phyloP scores from a whole-genome alignment of 768 basidiomycete genomes.

The Lyophyllum atratum region DNA sequence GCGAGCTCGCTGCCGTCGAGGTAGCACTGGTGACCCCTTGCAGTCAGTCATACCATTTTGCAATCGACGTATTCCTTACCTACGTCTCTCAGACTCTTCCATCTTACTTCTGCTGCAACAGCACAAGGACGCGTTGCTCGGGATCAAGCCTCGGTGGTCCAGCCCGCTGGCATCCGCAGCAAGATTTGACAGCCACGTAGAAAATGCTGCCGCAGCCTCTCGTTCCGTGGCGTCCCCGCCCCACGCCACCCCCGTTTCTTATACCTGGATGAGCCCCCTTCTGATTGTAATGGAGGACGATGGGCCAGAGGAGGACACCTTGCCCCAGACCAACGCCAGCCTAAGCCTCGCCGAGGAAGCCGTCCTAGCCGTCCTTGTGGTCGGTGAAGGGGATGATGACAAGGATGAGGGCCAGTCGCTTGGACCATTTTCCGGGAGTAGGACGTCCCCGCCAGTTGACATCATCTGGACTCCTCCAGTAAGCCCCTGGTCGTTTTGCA shows the following conservation, averaged over 20 bases:
- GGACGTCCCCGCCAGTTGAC: not conserved
- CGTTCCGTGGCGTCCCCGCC: not conserved
- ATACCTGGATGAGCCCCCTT: not conserved
- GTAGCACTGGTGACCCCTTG: not conserved
- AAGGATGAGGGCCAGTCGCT: not conserved
- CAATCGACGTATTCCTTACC: not conserved
- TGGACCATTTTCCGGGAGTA: not conserved
- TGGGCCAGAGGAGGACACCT: not conserved
- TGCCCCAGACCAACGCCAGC: not conserved
- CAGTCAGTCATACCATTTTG: not conserved
- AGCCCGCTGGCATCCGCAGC: conserved; percentile 13
- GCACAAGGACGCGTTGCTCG: not conserved
- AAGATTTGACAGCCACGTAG: conserved; percentile 8
- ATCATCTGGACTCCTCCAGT: not conserved
- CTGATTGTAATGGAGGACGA: too few relatives aligned
- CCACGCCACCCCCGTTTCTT: not conserved
- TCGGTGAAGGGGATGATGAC: not conserved
- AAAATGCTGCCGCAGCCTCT: not conserved
- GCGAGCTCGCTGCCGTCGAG: conserved; percentile 15
- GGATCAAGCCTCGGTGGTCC: conserved; percentile 19
- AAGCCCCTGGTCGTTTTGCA: not conserved
- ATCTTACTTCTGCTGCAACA: not conserved
- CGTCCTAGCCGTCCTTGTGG: not conserved
- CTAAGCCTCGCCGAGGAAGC: not conserved
- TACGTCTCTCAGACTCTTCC: not conserved